Percentiles rank a stretch among this genome's conserved stretches.
phyloP scores from a whole-genome alignment of 441 rosid species.

The Adansonia grandidieri region DNA sequence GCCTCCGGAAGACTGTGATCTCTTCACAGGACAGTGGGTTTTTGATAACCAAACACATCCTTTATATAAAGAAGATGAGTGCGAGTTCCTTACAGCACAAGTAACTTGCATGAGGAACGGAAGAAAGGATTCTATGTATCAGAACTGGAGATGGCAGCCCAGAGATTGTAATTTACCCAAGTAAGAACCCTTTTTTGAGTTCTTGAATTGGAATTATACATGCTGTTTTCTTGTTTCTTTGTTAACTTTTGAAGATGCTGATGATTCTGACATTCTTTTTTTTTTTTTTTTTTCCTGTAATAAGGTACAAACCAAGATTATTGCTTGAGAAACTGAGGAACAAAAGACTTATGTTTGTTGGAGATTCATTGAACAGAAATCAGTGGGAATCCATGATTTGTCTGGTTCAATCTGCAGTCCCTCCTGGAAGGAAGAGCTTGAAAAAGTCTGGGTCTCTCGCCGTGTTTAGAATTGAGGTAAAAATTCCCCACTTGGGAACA shows the following conservation, averaged over 20 bases:
- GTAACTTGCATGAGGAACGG: too few relatives aligned
- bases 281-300: background rate
- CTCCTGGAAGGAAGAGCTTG: slow-evolving; percentile 72
- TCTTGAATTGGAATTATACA: background rate
- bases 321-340: slow-evolving; percentile 80
- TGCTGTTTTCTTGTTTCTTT: background rate
- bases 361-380: slow-evolving; percentile 87
- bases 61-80: too few relatives aligned
- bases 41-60: too few relatives aligned
- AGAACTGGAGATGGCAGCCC: too few relatives aligned
- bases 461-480: slow-evolving; percentile 71
- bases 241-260: background rate
- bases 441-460: slow-evolving; percentile 71
- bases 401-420: slow-evolving; percentile 74
- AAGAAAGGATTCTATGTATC: too few relatives aligned
- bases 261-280: background rate
- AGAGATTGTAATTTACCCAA: too few relatives aligned
- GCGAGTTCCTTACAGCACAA: too few relatives aligned
- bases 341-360: slow-evolving; percentile 95
- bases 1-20: too few relatives aligned
- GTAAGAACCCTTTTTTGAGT: background rate
- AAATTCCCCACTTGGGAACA: background rate
- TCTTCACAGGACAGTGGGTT: too few relatives aligned
- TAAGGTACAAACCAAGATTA: slow-evolving; percentile 76
- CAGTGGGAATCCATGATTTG: slow-evolving; percentile 99